Evolutionary conservation across 1,284 basidiomycete genomes (phyloP).

Genomic region (Clitocybe nebularis): DNA sequence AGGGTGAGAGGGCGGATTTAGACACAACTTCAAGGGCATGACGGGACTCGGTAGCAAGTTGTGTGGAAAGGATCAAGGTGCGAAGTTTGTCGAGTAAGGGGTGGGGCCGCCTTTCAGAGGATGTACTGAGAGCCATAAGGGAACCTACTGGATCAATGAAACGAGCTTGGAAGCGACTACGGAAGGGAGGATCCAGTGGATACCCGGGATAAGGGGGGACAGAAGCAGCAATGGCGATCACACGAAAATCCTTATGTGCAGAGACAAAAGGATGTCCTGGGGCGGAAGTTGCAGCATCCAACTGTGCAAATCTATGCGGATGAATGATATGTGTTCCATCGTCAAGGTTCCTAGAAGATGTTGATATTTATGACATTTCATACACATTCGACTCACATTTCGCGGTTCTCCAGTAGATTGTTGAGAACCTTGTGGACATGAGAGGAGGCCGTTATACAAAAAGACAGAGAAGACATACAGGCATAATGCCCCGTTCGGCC

Average conservation of each 20-base stretch:
- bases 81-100: slow-evolving; percentile 40
- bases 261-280: slow-evolving; percentile 47
- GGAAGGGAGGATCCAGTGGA: slow-evolving; percentile 64
- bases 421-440: slow-evolving; percentile 46
- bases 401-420: slow-evolving; percentile 63
- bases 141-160: slow-evolving; percentile 60
- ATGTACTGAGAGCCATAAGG: slow-evolving; percentile 39
- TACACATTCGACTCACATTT: slow-evolving; percentile 43
- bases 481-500: slow-evolving; percentile 62
- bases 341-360: slow-evolving; percentile 50
- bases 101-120: slow-evolving; percentile 9
- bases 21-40: slow-evolving; percentile 48
- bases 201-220: slow-evolving; percentile 65
- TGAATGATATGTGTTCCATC: slow-evolving; percentile 73
- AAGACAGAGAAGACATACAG: slow-evolving; percentile 25
- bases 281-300: slow-evolving; percentile 32
- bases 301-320: slow-evolving; percentile 49
- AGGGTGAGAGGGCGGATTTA: slow-evolving; percentile 49
- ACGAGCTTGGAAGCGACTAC: slow-evolving; percentile 64
- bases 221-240: slow-evolving; percentile 62
- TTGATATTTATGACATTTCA: background rate
- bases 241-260: slow-evolving; percentile 60
- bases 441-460: background rate
- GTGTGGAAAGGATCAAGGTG: slow-evolving; percentile 54
- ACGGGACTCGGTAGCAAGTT: slow-evolving; percentile 55